A percentile compares a stretch with the other conserved stretches of the same genome.
phyloP scores from a whole-genome alignment of 306 rosid species.

The Sphenostylis stenocarpa region DNA sequence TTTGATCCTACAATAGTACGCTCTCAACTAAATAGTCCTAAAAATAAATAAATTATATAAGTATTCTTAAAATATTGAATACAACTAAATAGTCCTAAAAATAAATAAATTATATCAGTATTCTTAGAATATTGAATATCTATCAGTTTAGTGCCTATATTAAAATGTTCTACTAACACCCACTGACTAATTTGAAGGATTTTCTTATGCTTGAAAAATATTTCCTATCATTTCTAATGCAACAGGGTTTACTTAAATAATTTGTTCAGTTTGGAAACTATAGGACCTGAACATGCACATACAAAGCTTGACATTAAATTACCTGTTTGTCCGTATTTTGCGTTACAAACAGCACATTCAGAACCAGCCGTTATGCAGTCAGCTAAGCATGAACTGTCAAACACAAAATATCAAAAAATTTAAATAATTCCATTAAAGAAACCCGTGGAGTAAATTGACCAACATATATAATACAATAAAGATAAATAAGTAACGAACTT shows the following conservation, averaged over 20 bases:
- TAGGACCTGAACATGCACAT: background rate
- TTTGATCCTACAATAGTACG: too few relatives aligned
- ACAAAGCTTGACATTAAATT: background rate
- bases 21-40: background rate
- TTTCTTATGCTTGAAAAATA: background rate
- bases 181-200: background rate
- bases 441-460: background rate
- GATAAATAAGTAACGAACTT: conserved; percentile 43
- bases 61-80: too few relatives aligned
- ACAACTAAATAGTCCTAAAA: background rate
- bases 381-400: conserved; percentile 57
- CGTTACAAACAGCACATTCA: conserved; percentile 69
- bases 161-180: background rate
- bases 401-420: background rate
- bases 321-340: conserved; percentile 50
- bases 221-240: background rate
- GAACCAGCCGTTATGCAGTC: conserved; percentile 34
- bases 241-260: background rate
- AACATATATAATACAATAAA: background rate
- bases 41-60: background rate
- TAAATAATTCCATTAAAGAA: background rate
- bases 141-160: background rate
- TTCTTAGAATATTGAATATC: background rate
- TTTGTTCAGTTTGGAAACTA: background rate
- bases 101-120: background rate